These are phyloP conservation scores for Betula pendula DNA, from an alignment of 306 rosid species.

Conservation along the genomic window DNA sequence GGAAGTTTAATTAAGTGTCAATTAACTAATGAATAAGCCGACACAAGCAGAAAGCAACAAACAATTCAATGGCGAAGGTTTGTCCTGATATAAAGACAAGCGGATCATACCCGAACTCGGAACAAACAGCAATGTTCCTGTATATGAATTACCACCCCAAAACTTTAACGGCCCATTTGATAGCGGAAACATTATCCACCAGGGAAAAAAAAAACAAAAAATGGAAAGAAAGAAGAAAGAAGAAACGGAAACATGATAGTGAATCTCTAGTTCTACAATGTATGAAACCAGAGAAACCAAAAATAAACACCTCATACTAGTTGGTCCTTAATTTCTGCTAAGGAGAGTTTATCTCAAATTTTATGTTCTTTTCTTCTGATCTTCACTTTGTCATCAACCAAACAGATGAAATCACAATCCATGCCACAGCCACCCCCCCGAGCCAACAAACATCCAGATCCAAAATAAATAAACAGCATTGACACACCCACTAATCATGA, in stretches of 20 bases:
- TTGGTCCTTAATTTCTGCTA: not conserved
- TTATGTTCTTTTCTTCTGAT: not conserved
- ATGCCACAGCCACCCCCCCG: too few species aligned
- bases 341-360: not conserved
- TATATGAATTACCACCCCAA: not conserved
- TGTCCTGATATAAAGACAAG: not conserved
- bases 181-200: not conserved
- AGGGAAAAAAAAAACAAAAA: not conserved
- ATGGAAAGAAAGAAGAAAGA: too few species aligned
- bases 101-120: not conserved
- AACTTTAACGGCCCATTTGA: not conserved
- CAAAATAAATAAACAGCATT: not conserved
- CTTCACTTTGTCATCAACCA: too few species aligned
- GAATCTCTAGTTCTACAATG: not conserved
- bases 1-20: not conserved
- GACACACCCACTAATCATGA: not conserved
- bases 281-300: not conserved
- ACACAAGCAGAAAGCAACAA: not conserved
- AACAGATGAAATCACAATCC: too few species aligned
- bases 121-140: not conserved
- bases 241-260: not conserved
- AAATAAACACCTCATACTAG: not conserved
- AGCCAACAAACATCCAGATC: constrained; percentile 1
- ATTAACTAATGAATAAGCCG: not conserved
- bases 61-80: not conserved